Evolutionary conservation across 139 green algal species (phyloP), one percentile per base, ranked within the genome.

Genomic region (Gonium pectorale): DNA sequence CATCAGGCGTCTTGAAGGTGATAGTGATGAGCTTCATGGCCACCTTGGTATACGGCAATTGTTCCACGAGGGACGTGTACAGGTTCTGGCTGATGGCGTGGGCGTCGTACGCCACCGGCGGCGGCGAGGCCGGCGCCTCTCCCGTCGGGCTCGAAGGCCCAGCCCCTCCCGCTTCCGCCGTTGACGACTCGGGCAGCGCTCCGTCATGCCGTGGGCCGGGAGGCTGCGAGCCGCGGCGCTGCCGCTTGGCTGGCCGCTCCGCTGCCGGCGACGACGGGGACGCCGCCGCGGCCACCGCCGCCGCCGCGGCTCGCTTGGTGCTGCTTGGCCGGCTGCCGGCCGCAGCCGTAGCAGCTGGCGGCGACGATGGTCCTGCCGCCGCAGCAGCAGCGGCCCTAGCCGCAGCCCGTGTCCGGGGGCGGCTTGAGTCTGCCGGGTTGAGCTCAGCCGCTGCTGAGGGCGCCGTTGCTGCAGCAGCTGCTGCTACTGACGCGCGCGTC

Each of bases 11-110:
- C 17, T 60, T 82, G n/a, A 82, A 71, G 40, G 41, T 46, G 27
- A 82, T 60, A 41, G 75, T 71, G 13, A 82, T 82, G 13, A 82
- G 75, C 75, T 82, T 82, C 75, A 82, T 71, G 41, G 29, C 60
- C 26, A 82, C 75, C 0, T 59, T 59, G 1, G 75, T 82, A 40
- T 82, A 29, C 75, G 75, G 75, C 60, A 82, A n/a, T 13, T 71
- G 19, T 19, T 15, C 8, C 1, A 43, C 41, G 1, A 82, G 17
- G 4, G n/a, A 41, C 15, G 43, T 22, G 75, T 72, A 82, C 59
- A 82, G 56, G 2, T 72, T n/a, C 0, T 41, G 59, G 26, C 75
- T 82, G 29, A 82, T 43, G 29, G 75, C 37, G 41, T 71, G 60
- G 17, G 75, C 75, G 60, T 82, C 40, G n/a, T 44, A 26, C 19